A percentile compares a stretch with the other conserved stretches of the same genome.
phyloP scores from a whole-genome alignment of 106 monocot species.

The Allium fistulosum region DNA sequence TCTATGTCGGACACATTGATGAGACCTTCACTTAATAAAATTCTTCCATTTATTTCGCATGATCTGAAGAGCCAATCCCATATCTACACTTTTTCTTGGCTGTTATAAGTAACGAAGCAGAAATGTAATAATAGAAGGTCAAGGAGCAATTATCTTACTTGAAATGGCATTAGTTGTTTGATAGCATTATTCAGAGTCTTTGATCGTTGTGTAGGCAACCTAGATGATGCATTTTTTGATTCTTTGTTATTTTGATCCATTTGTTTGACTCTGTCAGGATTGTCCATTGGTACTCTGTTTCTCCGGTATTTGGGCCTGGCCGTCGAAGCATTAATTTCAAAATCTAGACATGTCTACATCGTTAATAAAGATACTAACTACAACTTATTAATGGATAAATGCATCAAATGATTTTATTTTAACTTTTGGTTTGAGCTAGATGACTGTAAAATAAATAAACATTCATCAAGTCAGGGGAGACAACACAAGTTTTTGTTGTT shows the following conservation, averaged over 20 bases:
- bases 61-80: slow-evolving; percentile 98
- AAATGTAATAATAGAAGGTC: too few relatives aligned
- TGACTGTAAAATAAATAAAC: too few relatives aligned
- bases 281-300: slow-evolving; percentile 5
- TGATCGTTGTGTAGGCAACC: slow-evolving; percentile 31
- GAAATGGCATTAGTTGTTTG: slow-evolving; percentile 57
- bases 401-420: too few relatives aligned
- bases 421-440: too few relatives aligned
- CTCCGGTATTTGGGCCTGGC: slow-evolving; percentile 79
- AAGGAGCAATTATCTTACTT: slow-evolving; percentile 25
- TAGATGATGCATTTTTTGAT: slow-evolving; percentile 11
- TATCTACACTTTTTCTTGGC: slow-evolving; percentile 29
- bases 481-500: too few relatives aligned
- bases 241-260: slow-evolving; percentile 16
- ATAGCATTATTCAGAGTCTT: slow-evolving; percentile 47
- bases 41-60: slow-evolving; percentile 79
- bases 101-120: too few relatives aligned
- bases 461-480: too few relatives aligned
- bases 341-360: not conserved
- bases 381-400: too few relatives aligned
- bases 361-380: too few relatives aligned
- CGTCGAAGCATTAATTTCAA: slow-evolving; percentile 41
- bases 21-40: slow-evolving; percentile 56
- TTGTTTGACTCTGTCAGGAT: slow-evolving; percentile 8
- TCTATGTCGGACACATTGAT: slow-evolving; percentile 54